These are phyloP conservation scores for Emmonsiellopsis sp. DNA, from an alignment of 2,329 filamentous ascomycete species.

Conservation along the genomic window DNA sequence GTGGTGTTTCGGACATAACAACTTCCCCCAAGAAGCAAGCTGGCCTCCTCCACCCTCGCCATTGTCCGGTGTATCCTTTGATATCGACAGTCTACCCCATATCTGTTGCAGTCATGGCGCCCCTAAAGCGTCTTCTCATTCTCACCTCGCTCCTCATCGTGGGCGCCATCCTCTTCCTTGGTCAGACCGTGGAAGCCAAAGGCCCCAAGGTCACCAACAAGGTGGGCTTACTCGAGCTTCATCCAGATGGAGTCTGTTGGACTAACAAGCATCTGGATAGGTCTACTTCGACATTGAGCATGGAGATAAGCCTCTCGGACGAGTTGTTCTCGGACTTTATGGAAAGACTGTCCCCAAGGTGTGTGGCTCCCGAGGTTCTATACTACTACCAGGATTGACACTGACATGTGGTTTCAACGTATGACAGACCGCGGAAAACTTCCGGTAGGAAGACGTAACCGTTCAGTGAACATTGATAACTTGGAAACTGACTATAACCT, in stretches of 20 bases:
- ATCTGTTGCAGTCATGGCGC: conserved; percentile 52
- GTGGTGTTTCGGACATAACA: not conserved
- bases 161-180: conserved; percentile 64
- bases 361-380: conserved; percentile 9
- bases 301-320: conserved; percentile 52
- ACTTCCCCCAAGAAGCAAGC: conserved; percentile 23
- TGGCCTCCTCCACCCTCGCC: conserved; percentile 18
- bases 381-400: conserved; percentile 10
- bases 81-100: not conserved
- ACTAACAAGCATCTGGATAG: conserved; percentile 20
- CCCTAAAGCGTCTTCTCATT: conserved; percentile 60
- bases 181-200: conserved; percentile 67
- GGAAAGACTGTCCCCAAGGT: conserved; percentile 60
- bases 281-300: conserved; percentile 60
- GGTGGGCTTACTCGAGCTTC: conserved; percentile 34
- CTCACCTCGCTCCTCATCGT: conserved; percentile 69
- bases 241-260: not conserved
- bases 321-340: conserved; percentile 56
- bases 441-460: conserved; percentile 37
- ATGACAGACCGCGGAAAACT: conserved; percentile 54
- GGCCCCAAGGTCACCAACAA: conserved; percentile 95
- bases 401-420: conserved; percentile 1
- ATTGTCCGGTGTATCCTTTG: not conserved
- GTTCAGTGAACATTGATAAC: not conserved
- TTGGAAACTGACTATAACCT: not conserved